These are phyloP conservation scores for Endocladia muricata DNA, from an alignment of 31 red algal species.

Conservation along the genomic window DNA sequence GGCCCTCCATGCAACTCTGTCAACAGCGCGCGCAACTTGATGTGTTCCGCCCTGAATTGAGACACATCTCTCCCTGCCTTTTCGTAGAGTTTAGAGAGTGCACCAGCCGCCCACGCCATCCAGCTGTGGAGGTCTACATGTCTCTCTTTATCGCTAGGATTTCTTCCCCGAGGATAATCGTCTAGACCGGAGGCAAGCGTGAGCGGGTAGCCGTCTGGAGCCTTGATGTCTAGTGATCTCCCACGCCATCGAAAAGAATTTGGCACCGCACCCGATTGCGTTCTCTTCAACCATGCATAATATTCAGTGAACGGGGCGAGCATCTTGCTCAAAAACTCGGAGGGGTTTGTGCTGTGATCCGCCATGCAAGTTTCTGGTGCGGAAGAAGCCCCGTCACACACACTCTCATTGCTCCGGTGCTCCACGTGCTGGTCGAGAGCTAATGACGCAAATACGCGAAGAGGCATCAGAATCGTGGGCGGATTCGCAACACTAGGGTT, in stretches of 20 bases:
- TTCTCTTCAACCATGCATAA: constrained; percentile 58
- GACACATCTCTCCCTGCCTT: constrained; percentile 13
- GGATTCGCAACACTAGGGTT: constrained; percentile 89
- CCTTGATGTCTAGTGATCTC: constrained; percentile 38
- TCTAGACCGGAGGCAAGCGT: constrained; percentile 97
- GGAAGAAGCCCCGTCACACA: not conserved
- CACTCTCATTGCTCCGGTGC: not conserved
- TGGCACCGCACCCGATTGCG: constrained; percentile 42
- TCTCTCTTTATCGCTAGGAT: constrained; percentile 36
- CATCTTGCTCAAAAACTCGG: constrained; percentile 6
- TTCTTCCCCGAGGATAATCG: constrained; percentile 82
- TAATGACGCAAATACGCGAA: constrained; percentile 26
- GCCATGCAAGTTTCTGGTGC: not conserved
- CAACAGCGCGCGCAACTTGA: constrained; percentile 29
- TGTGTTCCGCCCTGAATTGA: constrained; percentile 19
- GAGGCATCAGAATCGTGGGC: constrained; percentile 88
- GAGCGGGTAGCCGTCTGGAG: constrained; percentile 72
- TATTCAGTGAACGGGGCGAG: constrained; percentile 6
- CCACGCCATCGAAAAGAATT: constrained; percentile 84
- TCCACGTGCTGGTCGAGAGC: too few relatives aligned
- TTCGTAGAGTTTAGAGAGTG: constrained; percentile 29
- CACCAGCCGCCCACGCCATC: constrained; percentile 75
- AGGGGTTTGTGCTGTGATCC: not conserved
- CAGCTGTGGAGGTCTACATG: constrained; percentile 93
- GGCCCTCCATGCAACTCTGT: constrained; percentile 26